Conservation (phyloP, 192 early-diverging fungal genomes). For the Coemansia sp. region DNA sequence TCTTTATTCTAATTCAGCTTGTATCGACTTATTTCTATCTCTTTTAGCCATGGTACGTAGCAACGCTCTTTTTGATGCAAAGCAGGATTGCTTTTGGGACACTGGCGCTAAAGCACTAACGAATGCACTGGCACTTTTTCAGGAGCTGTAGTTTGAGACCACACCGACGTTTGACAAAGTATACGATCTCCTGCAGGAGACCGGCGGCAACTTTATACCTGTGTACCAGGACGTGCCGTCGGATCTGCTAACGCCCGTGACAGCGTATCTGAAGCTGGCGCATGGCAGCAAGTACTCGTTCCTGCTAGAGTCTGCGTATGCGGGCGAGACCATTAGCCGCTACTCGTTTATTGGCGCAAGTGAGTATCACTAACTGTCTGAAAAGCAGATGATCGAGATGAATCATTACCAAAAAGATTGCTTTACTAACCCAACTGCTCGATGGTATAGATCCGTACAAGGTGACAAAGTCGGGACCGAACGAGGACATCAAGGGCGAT, state of each 20-base stretch:
- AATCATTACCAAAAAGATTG: constrained; percentile 10
- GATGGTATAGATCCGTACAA: constrained; percentile 76
- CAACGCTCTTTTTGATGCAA: background rate
- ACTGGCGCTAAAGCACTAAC: background rate
- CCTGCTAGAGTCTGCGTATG: constrained; percentile 89
- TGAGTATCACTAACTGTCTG: constrained; percentile 19
- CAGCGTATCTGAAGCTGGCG: constrained; percentile 89
- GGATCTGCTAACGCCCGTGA: constrained; percentile 94
- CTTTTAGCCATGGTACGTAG: background rate
- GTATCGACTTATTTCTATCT: background rate
- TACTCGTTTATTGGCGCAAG: constrained; percentile 95
- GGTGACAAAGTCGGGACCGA: constrained; percentile 71
- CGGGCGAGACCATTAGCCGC: constrained; percentile 92
- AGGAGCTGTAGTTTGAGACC: constrained; percentile 41
- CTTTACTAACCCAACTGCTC: background rate
- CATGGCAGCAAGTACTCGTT: constrained; percentile 84
- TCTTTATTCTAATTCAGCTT: constrained; percentile 5
- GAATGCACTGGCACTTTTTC: background rate
- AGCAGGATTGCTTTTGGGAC: background rate
- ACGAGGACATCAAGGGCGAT: constrained; percentile 72
- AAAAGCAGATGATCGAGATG: constrained; percentile 4
- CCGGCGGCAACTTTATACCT: constrained; percentile 84
- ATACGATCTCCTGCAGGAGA: constrained; percentile 56
- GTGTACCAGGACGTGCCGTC: constrained; percentile 83
- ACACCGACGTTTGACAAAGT: constrained; percentile 72